Percentiles rank a stretch among this genome's conserved stretches.
Conservation (phyloP, 1,284 basidiomycete genomes). For the Cutaneotrichosporon sp. region DNA sequence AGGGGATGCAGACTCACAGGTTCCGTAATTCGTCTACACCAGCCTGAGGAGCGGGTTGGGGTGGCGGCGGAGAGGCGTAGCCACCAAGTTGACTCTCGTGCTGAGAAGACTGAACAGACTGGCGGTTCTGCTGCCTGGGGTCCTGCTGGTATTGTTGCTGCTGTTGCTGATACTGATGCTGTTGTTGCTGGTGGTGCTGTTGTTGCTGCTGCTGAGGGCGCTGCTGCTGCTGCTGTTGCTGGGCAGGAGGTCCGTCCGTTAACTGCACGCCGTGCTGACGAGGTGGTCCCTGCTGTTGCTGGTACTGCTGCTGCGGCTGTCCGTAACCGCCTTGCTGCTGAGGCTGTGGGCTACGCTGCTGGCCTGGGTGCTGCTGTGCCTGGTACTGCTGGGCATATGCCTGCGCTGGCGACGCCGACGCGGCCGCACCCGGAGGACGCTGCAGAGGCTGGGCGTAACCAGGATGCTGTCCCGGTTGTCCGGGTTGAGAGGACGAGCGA, state of each 20-base stretch:
- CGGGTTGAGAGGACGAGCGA: not conserved
- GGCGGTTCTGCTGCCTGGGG: constrained; percentile 12
- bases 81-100: not conserved
- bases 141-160: constrained; percentile 13
- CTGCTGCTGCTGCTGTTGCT: constrained; percentile 17
- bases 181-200: constrained; percentile 11
- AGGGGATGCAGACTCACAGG: constrained; percentile 29
- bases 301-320: not conserved
- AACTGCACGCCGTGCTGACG: constrained; percentile 14
- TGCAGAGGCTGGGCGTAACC: constrained; percentile 7
- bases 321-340: constrained; percentile 2
- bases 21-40: constrained; percentile 32
- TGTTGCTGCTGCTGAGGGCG: constrained; percentile 12
- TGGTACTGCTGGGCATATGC: constrained; percentile 1
- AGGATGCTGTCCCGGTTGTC: too few species aligned
- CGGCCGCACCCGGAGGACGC: constrained; percentile 10
- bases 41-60: constrained; percentile 5
- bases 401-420: not conserved
- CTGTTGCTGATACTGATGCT: not conserved
- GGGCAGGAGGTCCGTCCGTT: not conserved
- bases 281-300: constrained; percentile 9
- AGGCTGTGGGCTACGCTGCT: constrained; percentile 1
- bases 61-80: constrained; percentile 4
- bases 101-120: constrained; percentile 6
- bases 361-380: not conserved